Base-by-base conservation (phyloP, 257 asterid species). In the Galeopsis tetrahit region DNA sequence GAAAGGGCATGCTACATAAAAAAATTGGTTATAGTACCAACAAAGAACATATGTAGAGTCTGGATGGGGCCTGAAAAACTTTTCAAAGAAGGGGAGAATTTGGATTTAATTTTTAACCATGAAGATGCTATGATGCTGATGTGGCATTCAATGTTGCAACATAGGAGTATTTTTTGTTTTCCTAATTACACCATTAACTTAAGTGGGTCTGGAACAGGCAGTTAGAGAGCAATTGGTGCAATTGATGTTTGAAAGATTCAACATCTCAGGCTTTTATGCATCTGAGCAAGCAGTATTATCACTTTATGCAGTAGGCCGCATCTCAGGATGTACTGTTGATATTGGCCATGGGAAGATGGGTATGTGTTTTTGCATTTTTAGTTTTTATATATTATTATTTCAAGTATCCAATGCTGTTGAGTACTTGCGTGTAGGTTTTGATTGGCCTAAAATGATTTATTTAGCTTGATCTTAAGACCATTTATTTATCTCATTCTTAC, bases 221-320 rank as follows among this genome's bases (percentile, higher is more conserved):
- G 77, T 85, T 35, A 77, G 97, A 81, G 98, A 93, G 81, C 96
- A 88, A 58, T 75, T 93, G 89, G 97, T 93, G 85, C 98, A 93
- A 55, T 40, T 93, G 90, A 89, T 93, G 98, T 93, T 93, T 82
- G 98, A 93, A 69, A 93, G 89, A 6, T 93, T 93, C 83, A 90
- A 93, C 64, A 83, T 93, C 69, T 87, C 96, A 32, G 98, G 98
- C 42, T 93, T 93, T 81, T 93, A 85, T 80, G 97, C 98, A 53
- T 84, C 93, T 71, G 98, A 93, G 87, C 98, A 93, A 82, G 96
- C 97, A 59, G 98, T 93, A 49, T 70, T 91, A 46, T 93, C 98
- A 40, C 98, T 90, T 70, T 93, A 93, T 87, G 97, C 97, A 10
- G 96, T 89, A 13, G 96, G 98, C 61, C 96, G 98, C 68, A 92